Conservation (phyloP, 116 monocot species). For the Zostera marina region DNA sequence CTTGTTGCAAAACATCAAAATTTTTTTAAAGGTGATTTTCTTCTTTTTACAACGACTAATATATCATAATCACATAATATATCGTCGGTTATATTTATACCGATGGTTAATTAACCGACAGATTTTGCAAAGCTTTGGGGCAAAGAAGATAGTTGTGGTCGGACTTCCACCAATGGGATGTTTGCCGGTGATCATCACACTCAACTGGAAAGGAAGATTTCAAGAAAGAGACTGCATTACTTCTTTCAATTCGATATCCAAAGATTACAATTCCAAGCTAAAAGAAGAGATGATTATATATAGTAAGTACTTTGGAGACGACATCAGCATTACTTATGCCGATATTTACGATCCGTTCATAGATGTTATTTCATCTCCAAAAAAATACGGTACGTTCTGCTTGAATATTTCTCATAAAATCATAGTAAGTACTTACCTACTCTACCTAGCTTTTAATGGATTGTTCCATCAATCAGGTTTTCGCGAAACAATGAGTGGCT, state of each 20-base stretch:
- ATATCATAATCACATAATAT: no score
- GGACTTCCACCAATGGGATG: slow-evolving; percentile 59
- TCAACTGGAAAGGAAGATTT: slow-evolving; percentile 22
- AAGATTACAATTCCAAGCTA: slow-evolving; percentile 41
- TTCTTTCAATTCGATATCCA: slow-evolving; percentile 26
- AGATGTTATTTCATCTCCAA: slow-evolving; percentile 21
- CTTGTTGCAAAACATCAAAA: slow-evolving; percentile 20
- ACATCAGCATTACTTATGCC: slow-evolving; percentile 13
- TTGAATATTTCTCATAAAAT: no score
- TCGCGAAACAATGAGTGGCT: slow-evolving; percentile 24
- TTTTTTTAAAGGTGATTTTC: slow-evolving; percentile 32
- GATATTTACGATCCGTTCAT: slow-evolving; percentile 36
- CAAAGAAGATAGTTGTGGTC: slow-evolving; percentile 24
- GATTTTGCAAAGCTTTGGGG: slow-evolving; percentile 27
- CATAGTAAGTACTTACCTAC: no score
- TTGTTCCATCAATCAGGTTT: slow-evolving; percentile 18
- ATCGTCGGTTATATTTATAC: no score
- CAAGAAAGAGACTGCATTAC: slow-evolving; percentile 32
- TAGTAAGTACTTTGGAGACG: slow-evolving; percentile 1
- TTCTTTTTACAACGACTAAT: not conserved
- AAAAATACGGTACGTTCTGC: slow-evolving; percentile 30
- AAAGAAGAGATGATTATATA: slow-evolving; percentile 11
- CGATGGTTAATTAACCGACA: not conserved
- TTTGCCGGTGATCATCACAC: slow-evolving; percentile 47
- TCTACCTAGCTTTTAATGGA: no score